Conservation (phyloP, 495 filamentous ascomycete genomes). For the Penicillium desertorum region DNA sequence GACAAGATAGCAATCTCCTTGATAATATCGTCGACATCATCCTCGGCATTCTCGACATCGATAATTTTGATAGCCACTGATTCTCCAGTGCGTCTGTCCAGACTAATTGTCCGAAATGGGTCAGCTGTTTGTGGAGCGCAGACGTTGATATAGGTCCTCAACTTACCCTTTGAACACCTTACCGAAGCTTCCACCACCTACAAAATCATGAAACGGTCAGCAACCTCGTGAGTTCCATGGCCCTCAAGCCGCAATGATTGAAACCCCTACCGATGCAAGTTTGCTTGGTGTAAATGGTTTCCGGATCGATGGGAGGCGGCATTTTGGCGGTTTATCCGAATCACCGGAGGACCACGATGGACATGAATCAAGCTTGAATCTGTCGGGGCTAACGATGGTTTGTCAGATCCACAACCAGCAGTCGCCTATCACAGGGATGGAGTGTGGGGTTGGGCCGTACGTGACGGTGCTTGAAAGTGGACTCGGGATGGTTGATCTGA, state of each 20-base stretch:
- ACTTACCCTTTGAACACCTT: conserved; percentile 91
- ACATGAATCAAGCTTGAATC: conserved; percentile 1
- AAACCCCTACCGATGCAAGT: conserved; percentile 79
- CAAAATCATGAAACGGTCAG: conserved; percentile 4
- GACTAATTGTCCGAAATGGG: conserved; percentile 43
- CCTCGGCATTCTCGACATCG: conserved; percentile 96
- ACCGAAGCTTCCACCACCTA: conserved; percentile 87
- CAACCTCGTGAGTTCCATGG: not conserved
- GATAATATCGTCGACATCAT: conserved; percentile 98
- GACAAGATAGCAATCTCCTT: conserved; percentile 96
- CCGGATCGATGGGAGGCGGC: conserved; percentile 65
- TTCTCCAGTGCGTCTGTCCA: conserved; percentile 81
- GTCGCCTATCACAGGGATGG: not conserved
- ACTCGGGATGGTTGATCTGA: not conserved
- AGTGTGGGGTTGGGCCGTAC: not conserved
- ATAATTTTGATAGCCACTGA: conserved; percentile 95
- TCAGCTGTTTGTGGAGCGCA: not conserved
- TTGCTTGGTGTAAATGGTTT: conserved; percentile 88
- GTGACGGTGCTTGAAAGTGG: not conserved
- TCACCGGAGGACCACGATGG: conserved; percentile 4
- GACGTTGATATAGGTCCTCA: conserved; percentile 16
- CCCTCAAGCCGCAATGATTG: not conserved
- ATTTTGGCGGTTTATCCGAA: conserved; percentile 30
- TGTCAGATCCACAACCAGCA: not conserved
- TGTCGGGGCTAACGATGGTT: not conserved